Percentiles rank a stretch among this genome's conserved stretches.
These are phyloP conservation scores for Pilobolus umbonatus DNA, from an alignment of 192 early-diverging fungal species.

Conservation along the genomic window DNA sequence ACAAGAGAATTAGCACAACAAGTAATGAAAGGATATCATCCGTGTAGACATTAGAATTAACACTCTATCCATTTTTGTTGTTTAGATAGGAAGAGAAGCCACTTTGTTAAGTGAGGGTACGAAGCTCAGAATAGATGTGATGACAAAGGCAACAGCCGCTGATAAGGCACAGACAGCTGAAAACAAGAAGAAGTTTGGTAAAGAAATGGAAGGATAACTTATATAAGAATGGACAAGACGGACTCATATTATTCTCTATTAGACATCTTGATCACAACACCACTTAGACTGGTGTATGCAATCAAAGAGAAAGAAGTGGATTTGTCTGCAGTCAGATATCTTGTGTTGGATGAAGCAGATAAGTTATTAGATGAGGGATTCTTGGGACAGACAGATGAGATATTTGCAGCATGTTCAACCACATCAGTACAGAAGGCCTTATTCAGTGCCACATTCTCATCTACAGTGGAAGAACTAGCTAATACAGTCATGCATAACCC, in stretches of 20 bases:
- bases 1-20: constrained; percentile 90
- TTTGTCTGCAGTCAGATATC: constrained; percentile 59
- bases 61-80: neutral
- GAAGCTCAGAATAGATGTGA: constrained; percentile 75
- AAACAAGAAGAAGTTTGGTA: constrained; percentile 63
- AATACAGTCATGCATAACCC: constrained; percentile 88
- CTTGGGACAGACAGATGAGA: constrained; percentile 84
- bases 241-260: neutral
- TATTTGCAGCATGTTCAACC: constrained; percentile 79
- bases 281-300: constrained; percentile 85
- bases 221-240: neutral
- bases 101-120: constrained; percentile 66
- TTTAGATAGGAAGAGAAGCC: constrained; percentile 82
- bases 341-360: constrained; percentile 85
- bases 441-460: constrained; percentile 94
- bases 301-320: constrained; percentile 76
- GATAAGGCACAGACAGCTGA: constrained; percentile 62
- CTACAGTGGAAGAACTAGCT: constrained; percentile 86
- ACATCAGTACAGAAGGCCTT: constrained; percentile 70
- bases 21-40: constrained; percentile 26
- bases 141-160: constrained; percentile 77
- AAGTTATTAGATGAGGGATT: constrained; percentile 79
- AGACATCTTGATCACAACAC: constrained; percentile 94
- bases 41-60: neutral
- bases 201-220: neutral